Evolutionary conservation across 805 yeast genomes (phyloP), one percentile per base, ranked within the genome.

Genomic region (Lachancea sp.): DNA sequence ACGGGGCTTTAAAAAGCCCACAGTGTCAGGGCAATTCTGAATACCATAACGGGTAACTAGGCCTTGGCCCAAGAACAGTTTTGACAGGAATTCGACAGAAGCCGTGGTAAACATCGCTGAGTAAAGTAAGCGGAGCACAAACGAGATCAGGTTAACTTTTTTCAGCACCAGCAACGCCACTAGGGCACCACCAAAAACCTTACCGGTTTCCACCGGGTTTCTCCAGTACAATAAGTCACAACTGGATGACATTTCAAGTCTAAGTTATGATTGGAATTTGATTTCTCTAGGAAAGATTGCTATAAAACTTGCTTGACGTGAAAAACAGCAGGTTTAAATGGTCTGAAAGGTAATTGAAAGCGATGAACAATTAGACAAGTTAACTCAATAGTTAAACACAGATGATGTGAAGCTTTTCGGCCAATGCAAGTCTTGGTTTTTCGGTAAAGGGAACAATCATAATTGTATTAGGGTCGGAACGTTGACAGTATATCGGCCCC

Each of bases 31-130:
- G 45, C 65, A 61, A 12, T 56, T 55, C 38, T 52, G 52, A 13
- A 92, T 86, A 61, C 74, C 80, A 71, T 83, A 78, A 54, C 79
- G 76, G 46, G 88, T 74, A 45, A 90, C 80, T 47, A 89, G 71
- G 15, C 97, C 96, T 38, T 64, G 64, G 41, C 96, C 96, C 36
- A 84, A 72, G 50, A 82, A 64, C 31, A 77, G 53, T 58, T 82
- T 82, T 46, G 95, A 83, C 42, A 72, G 70, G 57, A 80, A 83
- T 69, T 89, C 97, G 41, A 80, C 83, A 42, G 75, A 70, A 38
- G 88, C 92, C 36, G 90, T 73, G 21, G 74, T 49, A 39, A 73
- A 67, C 47, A 88, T 70, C 20, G 73, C 77, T 46, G 78, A 63
- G 60, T 78, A 77, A 40, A 77, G 65, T 34, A 81, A 46, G 60